Percentiles rank a stretch among this genome's conserved stretches.
Evolutionary conservation across 495 filamentous ascomycete genomes (phyloP).

Genomic region (Cercophora samala): DNA sequence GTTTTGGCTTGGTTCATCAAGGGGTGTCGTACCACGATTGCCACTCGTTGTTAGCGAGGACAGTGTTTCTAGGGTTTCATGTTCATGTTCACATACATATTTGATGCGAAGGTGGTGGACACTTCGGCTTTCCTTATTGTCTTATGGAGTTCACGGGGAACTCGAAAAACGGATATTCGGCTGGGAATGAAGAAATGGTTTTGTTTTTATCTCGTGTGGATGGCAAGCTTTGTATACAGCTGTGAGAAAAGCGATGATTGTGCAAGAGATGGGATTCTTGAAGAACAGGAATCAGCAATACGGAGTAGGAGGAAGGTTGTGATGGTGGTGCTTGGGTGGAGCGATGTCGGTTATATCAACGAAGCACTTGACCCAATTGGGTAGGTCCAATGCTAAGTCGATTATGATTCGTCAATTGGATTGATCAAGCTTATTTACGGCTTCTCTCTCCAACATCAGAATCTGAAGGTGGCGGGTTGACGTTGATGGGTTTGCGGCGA

Average conservation of each 20-base stretch:
- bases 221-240: not conserved
- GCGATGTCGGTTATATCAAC: not conserved
- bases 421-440: not conserved
- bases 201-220: not conserved
- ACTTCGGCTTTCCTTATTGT: not conserved
- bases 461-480: conserved; percentile 13
- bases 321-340: not conserved
- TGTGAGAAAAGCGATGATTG: not conserved
- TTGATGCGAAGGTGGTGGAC: not conserved
- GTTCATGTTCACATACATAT: not conserved
- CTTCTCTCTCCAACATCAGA: conserved; percentile 4
- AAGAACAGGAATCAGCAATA: not conserved
- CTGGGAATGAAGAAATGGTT: not conserved
- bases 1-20: not conserved
- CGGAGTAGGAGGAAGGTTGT: not conserved
- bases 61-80: not conserved
- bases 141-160: not conserved
- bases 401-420: not conserved
- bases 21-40: not conserved
- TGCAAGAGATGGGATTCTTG: not conserved
- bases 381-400: not conserved
- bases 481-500: not conserved
- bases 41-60: not conserved
- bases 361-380: not conserved
- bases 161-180: not conserved